phyloP scores from a whole-genome alignment of 441 rosid genomes.

The Raphanus hybrid region DNA sequence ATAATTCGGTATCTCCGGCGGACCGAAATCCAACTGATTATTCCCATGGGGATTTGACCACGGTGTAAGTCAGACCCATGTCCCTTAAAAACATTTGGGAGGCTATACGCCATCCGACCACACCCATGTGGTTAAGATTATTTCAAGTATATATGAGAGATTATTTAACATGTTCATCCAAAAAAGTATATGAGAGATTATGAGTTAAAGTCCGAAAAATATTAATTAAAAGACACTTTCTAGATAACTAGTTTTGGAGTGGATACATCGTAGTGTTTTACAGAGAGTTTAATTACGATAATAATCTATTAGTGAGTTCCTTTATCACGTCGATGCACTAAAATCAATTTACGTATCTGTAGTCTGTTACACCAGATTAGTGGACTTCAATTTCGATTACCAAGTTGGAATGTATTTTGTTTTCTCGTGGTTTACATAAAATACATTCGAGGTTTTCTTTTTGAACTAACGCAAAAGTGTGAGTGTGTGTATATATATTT shows the following conservation, averaged over 20 bases:
- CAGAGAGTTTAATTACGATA: not conserved
- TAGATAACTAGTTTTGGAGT: no score
- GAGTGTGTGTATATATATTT: not conserved
- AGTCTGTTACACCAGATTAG: not conserved
- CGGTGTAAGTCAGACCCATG: no score
- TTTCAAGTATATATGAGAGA: no score
- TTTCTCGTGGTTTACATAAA: not conserved
- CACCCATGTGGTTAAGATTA: no score
- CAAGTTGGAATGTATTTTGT: not conserved
- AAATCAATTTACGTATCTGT: not conserved
- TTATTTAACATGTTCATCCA: no score
- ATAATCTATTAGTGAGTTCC: not conserved
- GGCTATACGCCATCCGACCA: no score
- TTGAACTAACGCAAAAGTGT: not conserved
- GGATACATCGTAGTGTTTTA: not conserved
- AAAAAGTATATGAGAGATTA: not conserved
- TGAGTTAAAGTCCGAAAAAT: not conserved
- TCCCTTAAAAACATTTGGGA: no score
- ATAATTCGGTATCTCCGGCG: no score
- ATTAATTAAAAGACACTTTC: not conserved
- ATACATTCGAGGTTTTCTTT: not conserved
- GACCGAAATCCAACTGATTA: no score
- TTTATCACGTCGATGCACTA: not conserved
- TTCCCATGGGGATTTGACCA: no score
- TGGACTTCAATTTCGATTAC: not conserved